Evolutionary conservation across 148 eudicot genomes (phyloP), one percentile per base, ranked within the genome.

Genomic region (Dianthus caryophyllus): DNA sequence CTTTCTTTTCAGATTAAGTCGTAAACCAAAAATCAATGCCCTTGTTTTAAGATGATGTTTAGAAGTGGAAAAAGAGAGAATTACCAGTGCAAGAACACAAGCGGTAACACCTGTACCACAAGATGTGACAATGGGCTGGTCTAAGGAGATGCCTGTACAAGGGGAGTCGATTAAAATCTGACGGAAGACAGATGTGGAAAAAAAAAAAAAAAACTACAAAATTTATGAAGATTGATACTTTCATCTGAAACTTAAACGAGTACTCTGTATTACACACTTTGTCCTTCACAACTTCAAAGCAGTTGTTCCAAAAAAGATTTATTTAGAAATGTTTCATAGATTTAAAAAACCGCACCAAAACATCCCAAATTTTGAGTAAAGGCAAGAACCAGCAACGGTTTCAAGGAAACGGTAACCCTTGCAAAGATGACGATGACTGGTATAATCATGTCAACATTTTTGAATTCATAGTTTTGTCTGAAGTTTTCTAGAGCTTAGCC

Each of bases 81-180:
- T 81, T 33, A 94, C 98, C 97, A 94, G 65, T 55, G 92, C 88
- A 55, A 94, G 86, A 69, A 94, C 78, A 77, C 96, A 86, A 49
- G 97, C 98, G 48, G 98, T 94, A 31, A 94, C 96, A 61, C 98
- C 98, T 27, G 98, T 90, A 56, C 97, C 98, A 75, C 98, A 94
- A 1, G 98, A 94, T 41, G 91, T 69, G 41, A 82, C 77, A 64
- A 86, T 48, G 29, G 98, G 92, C 67, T 65, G 71, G 29, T 86
- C 98, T 80, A 88, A 65, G 29, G 90, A 65, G 67, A 94, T 83
- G 64, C 92, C 98, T 94, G 85, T 71, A 76, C 27, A 62, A 46
- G 27, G 2, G 33, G 16, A 44, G 22, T n/a, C n/a, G 29, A 71
- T 27, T 29, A 54, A 51, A 18, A 61, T 33, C 54, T 13, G 61